Evolutionary conservation across 1,284 basidiomycete genomes (phyloP).

Genomic region (Trametes pubescens): DNA sequence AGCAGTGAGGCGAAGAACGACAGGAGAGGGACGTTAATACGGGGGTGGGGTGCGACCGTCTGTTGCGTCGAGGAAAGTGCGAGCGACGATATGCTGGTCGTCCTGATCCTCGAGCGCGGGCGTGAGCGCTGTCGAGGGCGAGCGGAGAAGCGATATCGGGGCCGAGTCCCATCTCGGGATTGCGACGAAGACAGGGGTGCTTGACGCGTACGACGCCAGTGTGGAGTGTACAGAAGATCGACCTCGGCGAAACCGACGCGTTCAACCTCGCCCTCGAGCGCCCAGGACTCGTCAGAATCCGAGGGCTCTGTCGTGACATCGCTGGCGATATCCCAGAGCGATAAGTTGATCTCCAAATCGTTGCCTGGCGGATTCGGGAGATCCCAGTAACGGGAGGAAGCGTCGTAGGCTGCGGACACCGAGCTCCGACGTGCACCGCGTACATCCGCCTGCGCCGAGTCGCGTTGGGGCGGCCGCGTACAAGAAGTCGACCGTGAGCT

Average conservation of each 20-base stretch:
- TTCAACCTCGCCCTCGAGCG: conserved; percentile 40
- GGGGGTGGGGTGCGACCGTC: conserved; percentile 35
- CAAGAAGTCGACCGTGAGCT: conserved; percentile 22
- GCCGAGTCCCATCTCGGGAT: conserved; percentile 8
- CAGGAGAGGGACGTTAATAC: conserved; percentile 44
- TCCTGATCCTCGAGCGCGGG: conserved; percentile 31
- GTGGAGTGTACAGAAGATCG: conserved; percentile 5
- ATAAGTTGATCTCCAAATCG: conserved; percentile 35
- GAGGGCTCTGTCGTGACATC: conserved; percentile 14
- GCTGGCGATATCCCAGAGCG: conserved; percentile 40
- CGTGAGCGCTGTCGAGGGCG: conserved; percentile 31
- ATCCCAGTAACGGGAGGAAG: conserved; percentile 10
- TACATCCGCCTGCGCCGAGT: not conserved
- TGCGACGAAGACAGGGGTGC: conserved; percentile 16
- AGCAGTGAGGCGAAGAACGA: conserved; percentile 45
- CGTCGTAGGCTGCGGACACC: conserved; percentile 14
- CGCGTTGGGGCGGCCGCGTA: conserved; percentile 14
- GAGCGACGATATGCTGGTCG: conserved; percentile 23
- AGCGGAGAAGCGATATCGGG: conserved; percentile 14
- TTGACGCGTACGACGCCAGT: conserved; percentile 7
- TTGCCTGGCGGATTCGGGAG: conserved; percentile 9
- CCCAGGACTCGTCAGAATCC: conserved; percentile 37
- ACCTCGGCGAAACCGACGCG: conserved; percentile 35
- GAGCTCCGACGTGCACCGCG: not conserved
- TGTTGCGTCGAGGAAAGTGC: conserved; percentile 14